Base-by-base conservation (phyloP, 2,329 filamentous ascomycete species). In the Xylaria polymorpha region DNA sequence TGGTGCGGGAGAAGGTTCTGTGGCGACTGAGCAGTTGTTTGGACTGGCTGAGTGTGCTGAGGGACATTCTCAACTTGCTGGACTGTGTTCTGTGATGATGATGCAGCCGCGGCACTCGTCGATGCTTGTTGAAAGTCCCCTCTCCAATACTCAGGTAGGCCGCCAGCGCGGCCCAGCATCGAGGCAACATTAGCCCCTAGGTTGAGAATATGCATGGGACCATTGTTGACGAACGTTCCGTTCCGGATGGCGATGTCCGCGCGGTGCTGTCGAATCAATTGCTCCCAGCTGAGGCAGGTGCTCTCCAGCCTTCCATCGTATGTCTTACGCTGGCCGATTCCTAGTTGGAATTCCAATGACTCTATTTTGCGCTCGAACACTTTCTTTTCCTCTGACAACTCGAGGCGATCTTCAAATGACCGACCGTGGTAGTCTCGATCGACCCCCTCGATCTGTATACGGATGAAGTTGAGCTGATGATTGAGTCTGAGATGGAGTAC, bases 221-320 rank as follows among this genome's bases (percentile, higher is more conserved):
- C 48, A 15, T 9, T 10, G 20, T 69, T 56, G 32, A 15, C 15
- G 35, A 66, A 55, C 0, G 0, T 0, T 1, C 58, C 57, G 1
- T 15, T 61, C 5, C 32, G 32, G 1, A 68, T 29, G 15, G 55
- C 53, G 3, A 66, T 2, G 1, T 62, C 62, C 12, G 69, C 48
- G 1, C 66, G 53, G 15, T 22, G 25, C 2, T 66, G 59, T 2
- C 25, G 20, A n/a, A 71, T 66, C 8, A 56, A 12, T 53, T 43
- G 41, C n/a, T 71, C 66, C 69, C 69, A 71, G 50, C 62, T 66
- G 1, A 60, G 62, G 10, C 69, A 71, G 2, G 3, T 7, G 14
- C 57, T 46, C 12, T 50, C 2, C 6, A 61, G 0, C 0, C 50
- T 41, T 15, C 61, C 67, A 53, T 61, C 12, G 29, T 61, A 32